These are phyloP conservation scores for Acidiella bohemica DNA, from an alignment of 495 filamentous ascomycete genomes.

Conservation along the genomic window DNA sequence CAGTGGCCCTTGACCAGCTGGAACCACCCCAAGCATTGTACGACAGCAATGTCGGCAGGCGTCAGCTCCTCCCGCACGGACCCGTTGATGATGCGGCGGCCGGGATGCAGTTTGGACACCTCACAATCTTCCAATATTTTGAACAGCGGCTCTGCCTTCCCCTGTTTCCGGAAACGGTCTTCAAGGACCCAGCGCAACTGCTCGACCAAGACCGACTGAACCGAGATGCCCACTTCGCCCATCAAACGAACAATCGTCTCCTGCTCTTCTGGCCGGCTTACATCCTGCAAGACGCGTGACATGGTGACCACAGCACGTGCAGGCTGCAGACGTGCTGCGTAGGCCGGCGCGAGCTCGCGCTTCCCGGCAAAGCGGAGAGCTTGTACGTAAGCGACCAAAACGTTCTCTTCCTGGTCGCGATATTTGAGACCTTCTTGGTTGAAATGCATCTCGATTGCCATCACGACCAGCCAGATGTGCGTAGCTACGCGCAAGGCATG, in stretches of 20 bases:
- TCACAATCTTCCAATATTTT: constrained; percentile 9
- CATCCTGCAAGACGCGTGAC: constrained; percentile 43
- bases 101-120: constrained; percentile 21
- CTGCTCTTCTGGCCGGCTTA: constrained; percentile 38
- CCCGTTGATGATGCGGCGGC: constrained; percentile 18
- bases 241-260: constrained; percentile 39
- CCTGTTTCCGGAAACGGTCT: background rate
- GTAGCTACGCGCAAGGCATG: constrained; percentile 23
- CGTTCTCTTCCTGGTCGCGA: constrained; percentile 51
- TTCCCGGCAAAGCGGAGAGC: constrained; percentile 56
- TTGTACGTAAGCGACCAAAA: constrained; percentile 70
- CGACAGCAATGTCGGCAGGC: constrained; percentile 52
- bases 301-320: constrained; percentile 37
- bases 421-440: no score
- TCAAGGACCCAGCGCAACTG: constrained; percentile 18
- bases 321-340: constrained; percentile 60
- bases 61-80: constrained; percentile 15
- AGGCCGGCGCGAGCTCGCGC: constrained; percentile 66
- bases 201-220: constrained; percentile 37
- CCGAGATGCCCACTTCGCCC: constrained; percentile 39
- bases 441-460: constrained; percentile 10
- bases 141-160: background rate
- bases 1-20: constrained; percentile 56
- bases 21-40: constrained; percentile 77
- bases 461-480: constrained; percentile 30